Base-by-base conservation (phyloP, 2,329 filamentous ascomycete species). In the Colletotrichum incanum region DNA sequence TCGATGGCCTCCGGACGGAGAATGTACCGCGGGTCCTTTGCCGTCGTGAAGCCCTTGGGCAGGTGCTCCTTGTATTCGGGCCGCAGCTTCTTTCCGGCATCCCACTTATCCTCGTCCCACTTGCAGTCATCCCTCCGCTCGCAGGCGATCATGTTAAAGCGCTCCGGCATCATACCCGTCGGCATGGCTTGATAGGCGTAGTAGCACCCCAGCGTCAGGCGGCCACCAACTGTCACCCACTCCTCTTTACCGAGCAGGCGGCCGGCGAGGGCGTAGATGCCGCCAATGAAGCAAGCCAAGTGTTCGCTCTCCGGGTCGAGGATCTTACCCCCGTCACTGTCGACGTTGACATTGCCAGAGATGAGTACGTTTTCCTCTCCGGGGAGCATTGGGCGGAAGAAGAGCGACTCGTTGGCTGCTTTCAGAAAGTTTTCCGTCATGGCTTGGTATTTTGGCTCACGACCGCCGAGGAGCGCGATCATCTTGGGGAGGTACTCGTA, bases 11-110 rank as follows among this genome's bases (percentile, higher is more conserved):
- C 86, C 0, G 86, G 85, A 0, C 87, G 80, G n/a, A 89, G 81
- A 23, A 86, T 80, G 72, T 89, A 89, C 7, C 85, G 82, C 0
- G 86, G 78, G 67, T 89, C 86, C 0, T 81, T 85, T 23, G 83
- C 83, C 74, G 90, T 88, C 60, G 87, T 91, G 79, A 93, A 95
- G 0, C 93, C 93, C 12, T 88, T 86, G 16, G 81, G 78, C 14
- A 80, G 67, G 3, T 71, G 74, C 43, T 79, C 71, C n/a, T 75
- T 74, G 3, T 77, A 74, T 9, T 79, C 76, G 23, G 75, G 77
- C 37, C 74, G 77, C n/a, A 78, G 68, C 5, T 75, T 72, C 70
- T 81, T 79, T 66, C 79, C 74, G 5, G 34, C 34, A 5, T 71
- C 61, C 73, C 73, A 74, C 28, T 45, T 61, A 4, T 77, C 67